These are phyloP conservation scores for Withania somnifera DNA, from an alignment of 305 asterid species.

Conservation along the genomic window DNA sequence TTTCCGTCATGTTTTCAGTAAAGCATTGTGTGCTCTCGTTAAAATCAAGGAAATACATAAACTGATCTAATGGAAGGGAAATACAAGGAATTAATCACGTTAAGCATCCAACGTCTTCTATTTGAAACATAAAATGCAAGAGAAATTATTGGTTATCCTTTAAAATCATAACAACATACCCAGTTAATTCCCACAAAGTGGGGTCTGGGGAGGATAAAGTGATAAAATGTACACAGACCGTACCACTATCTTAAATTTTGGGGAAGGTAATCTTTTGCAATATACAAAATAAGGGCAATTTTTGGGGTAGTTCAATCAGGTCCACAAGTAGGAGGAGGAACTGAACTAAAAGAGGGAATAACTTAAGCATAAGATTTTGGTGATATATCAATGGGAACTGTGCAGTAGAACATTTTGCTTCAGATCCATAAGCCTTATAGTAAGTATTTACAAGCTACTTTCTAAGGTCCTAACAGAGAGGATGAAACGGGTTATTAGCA, in stretches of 20 bases:
- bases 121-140: neutral
- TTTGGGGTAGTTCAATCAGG: neutral
- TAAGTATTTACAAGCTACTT: no score
- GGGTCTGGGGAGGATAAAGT: no score
- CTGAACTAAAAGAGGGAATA: neutral
- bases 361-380: neutral
- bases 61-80: neutral
- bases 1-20: neutral
- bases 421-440: no score
- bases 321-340: neutral
- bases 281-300: neutral
- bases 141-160: neutral
- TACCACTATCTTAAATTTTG: neutral
- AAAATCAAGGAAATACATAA: neutral
- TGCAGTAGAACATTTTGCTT: neutral
- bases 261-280: neutral
- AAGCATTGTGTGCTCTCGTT: neutral
- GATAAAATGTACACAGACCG: no score
- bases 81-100: neutral
- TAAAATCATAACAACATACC: neutral
- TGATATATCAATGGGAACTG: neutral
- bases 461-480: no score
- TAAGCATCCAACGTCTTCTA: neutral
- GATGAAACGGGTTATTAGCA: no score
- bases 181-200: no score